Evolutionary conservation across 495 filamentous ascomycete species (phyloP).

Genomic region (Penicillium psychrofluorescens): DNA sequence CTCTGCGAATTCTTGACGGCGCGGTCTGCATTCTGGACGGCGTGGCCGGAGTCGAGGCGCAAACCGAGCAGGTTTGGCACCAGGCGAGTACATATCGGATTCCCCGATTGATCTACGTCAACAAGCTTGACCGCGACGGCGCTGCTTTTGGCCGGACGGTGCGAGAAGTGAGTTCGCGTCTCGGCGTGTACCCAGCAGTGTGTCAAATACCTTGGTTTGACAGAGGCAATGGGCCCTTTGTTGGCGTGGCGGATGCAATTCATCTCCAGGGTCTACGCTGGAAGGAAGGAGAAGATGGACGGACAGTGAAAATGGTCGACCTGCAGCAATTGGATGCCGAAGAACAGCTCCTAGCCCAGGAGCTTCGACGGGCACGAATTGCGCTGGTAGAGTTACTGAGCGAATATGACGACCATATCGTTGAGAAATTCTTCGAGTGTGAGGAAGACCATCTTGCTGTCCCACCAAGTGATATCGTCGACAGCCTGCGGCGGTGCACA

Average conservation of each 20-base stretch:
- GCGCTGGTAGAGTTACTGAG: conserved; percentile 76
- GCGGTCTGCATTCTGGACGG: conserved; percentile 94
- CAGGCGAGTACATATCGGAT: conserved; percentile 82
- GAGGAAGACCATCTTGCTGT: conserved; percentile 67
- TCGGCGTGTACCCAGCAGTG: conserved; percentile 79
- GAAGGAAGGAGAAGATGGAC: conserved; percentile 60
- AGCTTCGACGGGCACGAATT: conserved; percentile 68
- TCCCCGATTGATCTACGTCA: conserved; percentile 81
- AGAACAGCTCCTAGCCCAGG: conserved; percentile 51
- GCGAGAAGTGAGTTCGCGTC: conserved; percentile 70
- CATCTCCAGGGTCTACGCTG: conserved; percentile 46
- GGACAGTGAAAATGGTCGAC: conserved; percentile 42
- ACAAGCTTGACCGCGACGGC: conserved; percentile 94
- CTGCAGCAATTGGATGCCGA: conserved; percentile 44
- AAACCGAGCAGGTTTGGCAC: conserved; percentile 95
- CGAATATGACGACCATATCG: conserved; percentile 78
- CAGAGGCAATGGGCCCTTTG: conserved; percentile 61
- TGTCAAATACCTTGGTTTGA: conserved; percentile 95
- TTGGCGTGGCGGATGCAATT: conserved; percentile 79
- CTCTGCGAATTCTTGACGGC: conserved; percentile 86
- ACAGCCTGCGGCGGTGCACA: conserved; percentile 66
- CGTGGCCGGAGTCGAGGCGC: conserved; percentile 94
- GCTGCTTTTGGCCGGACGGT: conserved; percentile 84
- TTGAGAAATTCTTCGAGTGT: conserved; percentile 73
- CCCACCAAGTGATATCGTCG: conserved; percentile 54